Evolutionary conservation across 2,329 filamentous ascomycete genomes (phyloP).

Genomic region (Sarocladiaceae sp.): DNA sequence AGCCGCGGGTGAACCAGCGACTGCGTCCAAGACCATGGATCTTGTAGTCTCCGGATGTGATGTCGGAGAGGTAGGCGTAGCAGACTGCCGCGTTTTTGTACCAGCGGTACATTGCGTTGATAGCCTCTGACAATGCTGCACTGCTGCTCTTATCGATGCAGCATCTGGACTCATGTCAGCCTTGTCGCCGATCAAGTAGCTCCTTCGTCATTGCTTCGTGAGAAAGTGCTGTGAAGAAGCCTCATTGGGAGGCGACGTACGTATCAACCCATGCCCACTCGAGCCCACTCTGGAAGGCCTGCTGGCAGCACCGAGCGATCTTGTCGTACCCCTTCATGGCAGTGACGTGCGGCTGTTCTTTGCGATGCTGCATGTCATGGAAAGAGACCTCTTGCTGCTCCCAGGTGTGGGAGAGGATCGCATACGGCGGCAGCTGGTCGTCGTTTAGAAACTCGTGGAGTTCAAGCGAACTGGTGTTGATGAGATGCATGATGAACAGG

Average conservation of each 20-base stretch:
- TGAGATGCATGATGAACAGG: background rate
- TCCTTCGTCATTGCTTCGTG: background rate
- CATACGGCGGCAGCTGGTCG: slow-evolving; percentile 20
- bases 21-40: slow-evolving; percentile 11
- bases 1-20: slow-evolving; percentile 19
- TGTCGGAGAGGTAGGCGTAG: slow-evolving; percentile 11
- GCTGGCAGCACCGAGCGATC: slow-evolving; percentile 10
- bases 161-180: too few species aligned
- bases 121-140: slow-evolving; percentile 10
- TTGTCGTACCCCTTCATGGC: slow-evolving; percentile 11
- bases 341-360: background rate
- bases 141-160: slow-evolving; percentile 17
- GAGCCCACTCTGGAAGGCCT: slow-evolving; percentile 14
- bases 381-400: slow-evolving; percentile 20
- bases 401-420: slow-evolving; percentile 27
- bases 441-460: background rate
- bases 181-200: too few species aligned
- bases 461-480: background rate
- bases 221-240: too few species aligned
- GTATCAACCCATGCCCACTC: background rate
- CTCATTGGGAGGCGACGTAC: too few species aligned
- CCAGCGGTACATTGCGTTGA: slow-evolving; percentile 15
- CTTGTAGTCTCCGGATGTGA: slow-evolving; percentile 10
- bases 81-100: slow-evolving; percentile 12
- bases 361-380: slow-evolving; percentile 15